phyloP scores from a whole-genome alignment of 2,329 filamentous ascomycete genomes.

The Trichoderma cornu-damae region DNA sequence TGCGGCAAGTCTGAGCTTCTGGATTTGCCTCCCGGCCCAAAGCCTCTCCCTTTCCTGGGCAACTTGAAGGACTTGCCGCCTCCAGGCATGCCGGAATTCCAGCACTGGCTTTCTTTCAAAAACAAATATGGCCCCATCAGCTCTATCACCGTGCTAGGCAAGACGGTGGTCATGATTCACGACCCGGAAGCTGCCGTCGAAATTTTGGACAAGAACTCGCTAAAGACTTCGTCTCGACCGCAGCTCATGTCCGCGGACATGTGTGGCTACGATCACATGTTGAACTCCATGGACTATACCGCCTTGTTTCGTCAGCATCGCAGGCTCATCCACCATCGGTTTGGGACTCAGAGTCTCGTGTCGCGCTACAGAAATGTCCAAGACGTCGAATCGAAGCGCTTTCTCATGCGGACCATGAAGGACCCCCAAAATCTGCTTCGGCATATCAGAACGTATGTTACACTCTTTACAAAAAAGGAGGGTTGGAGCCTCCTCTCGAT shows the following conservation, averaged over 20 bases:
- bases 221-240: slow-evolving; percentile 12
- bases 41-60: slow-evolving; percentile 39
- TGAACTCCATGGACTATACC: slow-evolving; percentile 2
- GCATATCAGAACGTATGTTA: slow-evolving; percentile 20
- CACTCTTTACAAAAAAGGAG: too few species aligned
- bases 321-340: slow-evolving; percentile 3
- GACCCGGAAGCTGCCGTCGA: background rate
- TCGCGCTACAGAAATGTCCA: background rate
- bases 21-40: slow-evolving; percentile 28
- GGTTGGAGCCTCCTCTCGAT: background rate
- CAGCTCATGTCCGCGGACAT: slow-evolving; percentile 16
- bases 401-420: slow-evolving; percentile 6
- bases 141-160: background rate
- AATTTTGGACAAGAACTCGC: background rate
- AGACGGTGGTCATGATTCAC: background rate
- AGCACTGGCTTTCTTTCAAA: slow-evolving; percentile 35
- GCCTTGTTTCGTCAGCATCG: background rate
- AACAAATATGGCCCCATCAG: slow-evolving; percentile 25
- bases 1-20: background rate
- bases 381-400: slow-evolving; percentile 14
- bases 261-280: slow-evolving; percentile 23
- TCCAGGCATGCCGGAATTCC: slow-evolving; percentile 27
- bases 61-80: slow-evolving; percentile 44
- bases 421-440: background rate
- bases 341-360: background rate